A percentile compares a stretch with the other conserved stretches of the same genome.
Conservation (phyloP, 768 basidiomycete species). For the Tulasnella sp. region DNA sequence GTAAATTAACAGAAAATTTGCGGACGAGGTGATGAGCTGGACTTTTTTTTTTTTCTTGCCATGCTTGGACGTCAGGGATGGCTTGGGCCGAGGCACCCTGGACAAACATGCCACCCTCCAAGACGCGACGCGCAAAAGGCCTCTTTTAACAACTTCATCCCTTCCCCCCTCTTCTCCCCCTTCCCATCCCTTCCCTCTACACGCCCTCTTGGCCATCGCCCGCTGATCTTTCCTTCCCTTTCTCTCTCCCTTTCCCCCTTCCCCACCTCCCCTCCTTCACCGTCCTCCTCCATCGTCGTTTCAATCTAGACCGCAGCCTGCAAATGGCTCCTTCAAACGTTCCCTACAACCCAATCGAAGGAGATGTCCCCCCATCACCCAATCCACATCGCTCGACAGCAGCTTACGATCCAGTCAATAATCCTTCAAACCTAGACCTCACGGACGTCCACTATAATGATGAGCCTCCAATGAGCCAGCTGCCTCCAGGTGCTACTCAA, state of each 20-base stretch:
- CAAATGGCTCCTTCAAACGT: conserved; percentile 32
- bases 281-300: not conserved
- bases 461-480: conserved; percentile 19
- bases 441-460: conserved; percentile 11
- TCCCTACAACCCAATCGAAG: conserved; percentile 22
- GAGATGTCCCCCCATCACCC: conserved; percentile 14
- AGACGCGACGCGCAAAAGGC: not conserved
- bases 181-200: not conserved
- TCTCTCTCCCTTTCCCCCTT: not conserved
- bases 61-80: not conserved
- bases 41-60: not conserved
- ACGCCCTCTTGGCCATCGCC: not conserved
- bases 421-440: not conserved
- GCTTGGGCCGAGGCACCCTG: not conserved
- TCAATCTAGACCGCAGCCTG: conserved; percentile 15
- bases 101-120: not conserved
- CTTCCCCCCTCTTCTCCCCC: not conserved
- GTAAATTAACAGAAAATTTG: not conserved
- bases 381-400: conserved; percentile 2
- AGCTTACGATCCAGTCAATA: conserved; percentile 15
- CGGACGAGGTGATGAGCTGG: not conserved
- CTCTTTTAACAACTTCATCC: not conserved
- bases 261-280: not conserved
- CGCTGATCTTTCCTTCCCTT: not conserved
- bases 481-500: conserved; percentile 23